Evolutionary conservation across 495 filamentous ascomycete genomes (phyloP).

Genomic region (Neurospora discreta): DNA sequence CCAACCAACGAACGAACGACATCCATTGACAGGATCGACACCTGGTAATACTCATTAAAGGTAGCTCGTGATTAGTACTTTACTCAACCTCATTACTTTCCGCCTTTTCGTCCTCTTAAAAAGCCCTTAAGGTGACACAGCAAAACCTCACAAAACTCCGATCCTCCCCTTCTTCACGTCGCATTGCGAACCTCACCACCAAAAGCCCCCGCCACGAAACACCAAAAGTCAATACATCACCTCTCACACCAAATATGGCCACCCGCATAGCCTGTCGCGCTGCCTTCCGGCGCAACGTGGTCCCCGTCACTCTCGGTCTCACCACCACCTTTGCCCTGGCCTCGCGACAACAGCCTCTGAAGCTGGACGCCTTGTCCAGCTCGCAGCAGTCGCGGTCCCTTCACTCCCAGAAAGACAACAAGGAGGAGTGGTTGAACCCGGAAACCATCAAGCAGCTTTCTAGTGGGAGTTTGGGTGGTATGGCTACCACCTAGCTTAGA

Average conservation of each 20-base stretch:
- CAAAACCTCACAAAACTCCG: neutral
- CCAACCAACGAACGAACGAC: neutral
- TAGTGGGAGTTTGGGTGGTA: constrained; percentile 55
- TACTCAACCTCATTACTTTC: neutral
- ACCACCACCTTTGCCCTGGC: constrained; percentile 12
- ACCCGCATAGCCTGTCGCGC: constrained; percentile 5
- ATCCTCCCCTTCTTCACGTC: neutral
- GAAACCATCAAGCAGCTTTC: constrained; percentile 56
- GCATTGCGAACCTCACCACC: neutral
- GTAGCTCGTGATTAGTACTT: neutral
- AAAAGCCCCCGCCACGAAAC: neutral
- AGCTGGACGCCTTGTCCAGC: constrained; percentile 14
- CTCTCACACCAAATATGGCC: constrained; percentile 6
- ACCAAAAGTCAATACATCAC: neutral
- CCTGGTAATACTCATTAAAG: neutral
- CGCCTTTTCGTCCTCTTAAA: neutral
- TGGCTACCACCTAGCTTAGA: neutral
- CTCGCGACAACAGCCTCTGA: constrained; percentile 17
- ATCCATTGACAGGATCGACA: neutral
- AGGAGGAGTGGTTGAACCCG: constrained; percentile 32
- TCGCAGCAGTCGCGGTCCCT: neutral
- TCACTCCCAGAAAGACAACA: constrained; percentile 1
- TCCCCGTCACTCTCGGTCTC: constrained; percentile 17
- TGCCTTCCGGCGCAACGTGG: constrained; percentile 6
- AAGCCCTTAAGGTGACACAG: neutral